Conservation (phyloP, 768 basidiomycete species). For the Lentinula edodes region DNA sequence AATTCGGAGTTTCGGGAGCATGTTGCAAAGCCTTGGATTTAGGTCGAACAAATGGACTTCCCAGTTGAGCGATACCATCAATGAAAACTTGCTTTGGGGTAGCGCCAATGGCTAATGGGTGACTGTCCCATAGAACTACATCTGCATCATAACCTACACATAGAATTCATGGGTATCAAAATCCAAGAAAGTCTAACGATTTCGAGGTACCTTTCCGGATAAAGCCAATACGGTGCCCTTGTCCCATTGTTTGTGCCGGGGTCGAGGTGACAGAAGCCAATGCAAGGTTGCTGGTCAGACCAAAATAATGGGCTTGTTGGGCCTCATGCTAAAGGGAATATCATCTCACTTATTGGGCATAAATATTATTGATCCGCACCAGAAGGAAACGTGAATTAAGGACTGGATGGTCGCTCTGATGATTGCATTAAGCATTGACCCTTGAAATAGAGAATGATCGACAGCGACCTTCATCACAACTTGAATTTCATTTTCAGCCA, state of each 20-base stretch:
- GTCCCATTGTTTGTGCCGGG: constrained; percentile 64
- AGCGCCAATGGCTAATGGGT: constrained; percentile 73
- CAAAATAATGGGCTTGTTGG: constrained; percentile 72
- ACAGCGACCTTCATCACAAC: constrained; percentile 66
- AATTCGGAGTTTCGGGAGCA: constrained; percentile 52
- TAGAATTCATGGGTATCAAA: not conserved
- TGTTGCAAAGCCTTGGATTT: constrained; percentile 55
- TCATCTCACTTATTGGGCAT: not conserved
- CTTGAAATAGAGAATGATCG: not conserved
- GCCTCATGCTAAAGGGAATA: constrained; percentile 46
- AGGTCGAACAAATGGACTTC: constrained; percentile 31
- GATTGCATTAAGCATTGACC: not conserved
- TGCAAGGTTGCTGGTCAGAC: constrained; percentile 59
- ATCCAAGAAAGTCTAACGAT: not conserved
- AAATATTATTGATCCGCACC: not conserved
- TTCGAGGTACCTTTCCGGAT: constrained; percentile 43
- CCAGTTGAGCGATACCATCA: constrained; percentile 74
- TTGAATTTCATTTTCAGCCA: constrained; percentile 62
- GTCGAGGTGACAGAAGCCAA: constrained; percentile 67
- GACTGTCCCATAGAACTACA: constrained; percentile 70
- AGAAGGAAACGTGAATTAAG: constrained; percentile 66
- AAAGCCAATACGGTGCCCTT: constrained; percentile 72
- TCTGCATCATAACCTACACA: constrained; percentile 66
- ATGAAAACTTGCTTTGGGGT: constrained; percentile 80
- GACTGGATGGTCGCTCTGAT: constrained; percentile 56